A percentile compares a stretch with the other conserved stretches of the same genome.
Evolutionary conservation across 257 asterid genomes (phyloP).

Genomic region (Solanum bulbocastanum): DNA sequence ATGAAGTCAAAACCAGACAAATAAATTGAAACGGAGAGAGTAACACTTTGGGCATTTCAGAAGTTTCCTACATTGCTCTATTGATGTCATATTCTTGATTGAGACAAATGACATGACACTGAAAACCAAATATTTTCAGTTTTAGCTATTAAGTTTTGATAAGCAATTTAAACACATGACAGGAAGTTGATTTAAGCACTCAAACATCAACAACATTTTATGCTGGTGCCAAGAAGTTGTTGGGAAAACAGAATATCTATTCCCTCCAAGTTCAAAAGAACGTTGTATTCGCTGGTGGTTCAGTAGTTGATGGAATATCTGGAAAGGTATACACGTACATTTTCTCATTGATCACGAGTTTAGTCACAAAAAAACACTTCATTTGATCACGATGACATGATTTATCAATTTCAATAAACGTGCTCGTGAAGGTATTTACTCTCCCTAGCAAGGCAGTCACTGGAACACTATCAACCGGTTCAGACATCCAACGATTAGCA

Average conservation of each 20-base stretch:
- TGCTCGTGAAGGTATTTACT: conserved; percentile 44
- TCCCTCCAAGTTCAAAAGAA: conserved; percentile 38
- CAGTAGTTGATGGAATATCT: conserved; percentile 60
- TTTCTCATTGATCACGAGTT: background rate
- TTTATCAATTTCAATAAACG: background rate
- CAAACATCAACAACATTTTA: conserved; percentile 43
- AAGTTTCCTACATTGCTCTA: background rate
- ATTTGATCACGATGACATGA: background rate
- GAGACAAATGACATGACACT: background rate
- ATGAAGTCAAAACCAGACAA: no score
- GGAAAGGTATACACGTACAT: conserved; percentile 44
- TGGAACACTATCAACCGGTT: conserved; percentile 40
- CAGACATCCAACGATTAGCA: conserved; percentile 40
- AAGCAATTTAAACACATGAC: conserved; percentile 2
- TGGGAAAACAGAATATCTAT: conserved; percentile 63
- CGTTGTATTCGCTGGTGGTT: conserved; percentile 42
- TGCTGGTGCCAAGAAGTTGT: conserved; percentile 53
- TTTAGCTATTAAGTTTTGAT: background rate
- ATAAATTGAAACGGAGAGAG: background rate
- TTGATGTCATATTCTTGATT: background rate
- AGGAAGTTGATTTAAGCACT: conserved; percentile 68
- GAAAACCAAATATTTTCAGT: background rate
- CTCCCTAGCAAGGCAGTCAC: conserved; percentile 55
- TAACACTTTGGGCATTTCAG: background rate
- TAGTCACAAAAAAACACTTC: background rate